These are phyloP conservation scores for Collybia nuda DNA, from an alignment of 768 basidiomycete species.

Conservation along the genomic window DNA sequence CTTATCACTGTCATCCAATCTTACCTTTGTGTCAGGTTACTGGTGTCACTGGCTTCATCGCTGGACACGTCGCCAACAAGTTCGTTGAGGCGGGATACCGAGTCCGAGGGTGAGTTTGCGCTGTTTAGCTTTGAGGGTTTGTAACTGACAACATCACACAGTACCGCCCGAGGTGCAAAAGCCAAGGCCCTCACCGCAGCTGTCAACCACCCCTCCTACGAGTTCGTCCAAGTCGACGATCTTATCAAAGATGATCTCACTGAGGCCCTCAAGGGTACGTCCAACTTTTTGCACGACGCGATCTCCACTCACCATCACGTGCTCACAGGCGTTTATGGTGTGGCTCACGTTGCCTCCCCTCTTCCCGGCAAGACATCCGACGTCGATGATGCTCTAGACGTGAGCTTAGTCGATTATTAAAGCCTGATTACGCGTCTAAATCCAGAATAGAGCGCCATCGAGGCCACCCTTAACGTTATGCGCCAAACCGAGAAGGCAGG, in stretches of 20 bases:
- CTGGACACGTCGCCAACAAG: slow-evolving; percentile 33
- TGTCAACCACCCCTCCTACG: slow-evolving; percentile 24
- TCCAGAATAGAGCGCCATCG: slow-evolving; percentile 18
- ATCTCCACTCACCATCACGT: neutral
- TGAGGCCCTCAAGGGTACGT: slow-evolving; percentile 19
- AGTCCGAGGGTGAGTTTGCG: slow-evolving; percentile 34
- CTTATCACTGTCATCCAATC: neutral
- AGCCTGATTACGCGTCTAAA: neutral
- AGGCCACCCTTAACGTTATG: slow-evolving; percentile 28
- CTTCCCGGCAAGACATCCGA: slow-evolving; percentile 15
- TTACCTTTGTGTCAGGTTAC: slow-evolving; percentile 29
- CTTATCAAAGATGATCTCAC: slow-evolving; percentile 12
- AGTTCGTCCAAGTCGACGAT: slow-evolving; percentile 24
- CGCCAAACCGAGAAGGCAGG: slow-evolving; percentile 24
- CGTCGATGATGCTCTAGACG: slow-evolving; percentile 19
- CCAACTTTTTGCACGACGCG: too few species aligned
- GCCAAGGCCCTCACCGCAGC: slow-evolving; percentile 17
- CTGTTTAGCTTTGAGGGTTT: neutral
- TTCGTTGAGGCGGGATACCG: slow-evolving; percentile 33
- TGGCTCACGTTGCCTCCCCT: slow-evolving; percentile 36
- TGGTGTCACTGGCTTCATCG: slow-evolving; percentile 39
- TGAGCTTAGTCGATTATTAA: slow-evolving; percentile 1
- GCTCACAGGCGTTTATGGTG: slow-evolving; percentile 34
- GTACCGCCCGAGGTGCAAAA: slow-evolving; percentile 32
- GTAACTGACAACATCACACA: slow-evolving; percentile 6